Evolutionary conservation across 1,284 basidiomycete species (phyloP).

Genomic region (Microbotryomycetes sp.): DNA sequence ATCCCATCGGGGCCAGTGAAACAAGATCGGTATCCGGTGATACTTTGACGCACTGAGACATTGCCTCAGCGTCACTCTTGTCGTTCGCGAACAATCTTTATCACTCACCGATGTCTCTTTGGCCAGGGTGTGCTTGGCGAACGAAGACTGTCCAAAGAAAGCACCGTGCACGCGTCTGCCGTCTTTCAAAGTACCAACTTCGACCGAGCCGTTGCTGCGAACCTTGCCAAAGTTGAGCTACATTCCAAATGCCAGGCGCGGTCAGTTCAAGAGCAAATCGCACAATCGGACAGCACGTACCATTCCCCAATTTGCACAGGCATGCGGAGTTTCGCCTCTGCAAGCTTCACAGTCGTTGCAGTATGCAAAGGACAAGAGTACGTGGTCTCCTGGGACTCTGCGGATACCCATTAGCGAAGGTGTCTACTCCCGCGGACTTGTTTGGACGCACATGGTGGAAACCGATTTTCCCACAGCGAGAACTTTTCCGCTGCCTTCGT

Average conservation of each 20-base stretch:
- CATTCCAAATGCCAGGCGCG: no score
- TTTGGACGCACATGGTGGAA: no score
- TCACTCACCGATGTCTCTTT: not conserved
- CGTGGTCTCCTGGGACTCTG: not conserved
- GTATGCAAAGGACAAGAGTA: not conserved
- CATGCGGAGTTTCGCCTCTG: not conserved
- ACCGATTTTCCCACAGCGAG: not conserved
- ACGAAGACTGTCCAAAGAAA: conserved; percentile 3
- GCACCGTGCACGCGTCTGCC: not conserved
- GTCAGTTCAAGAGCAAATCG: no score
- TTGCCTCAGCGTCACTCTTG: not conserved
- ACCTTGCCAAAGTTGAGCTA: not conserved
- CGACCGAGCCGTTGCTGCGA: not conserved
- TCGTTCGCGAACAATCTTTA: not conserved
- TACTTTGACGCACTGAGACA: conserved; percentile 15
- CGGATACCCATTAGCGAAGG: not conserved
- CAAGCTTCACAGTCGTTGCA: not conserved
- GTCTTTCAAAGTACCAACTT: not conserved
- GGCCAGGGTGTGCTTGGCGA: not conserved
- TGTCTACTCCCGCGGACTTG: not conserved
- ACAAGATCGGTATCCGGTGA: conserved; percentile 21
- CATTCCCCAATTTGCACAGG: not conserved
- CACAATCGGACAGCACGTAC: not conserved
- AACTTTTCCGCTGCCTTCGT: not conserved
- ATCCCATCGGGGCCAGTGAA: conserved; percentile 21